phyloP scores from a whole-genome alignment of 78 protist species.

The Trichosphaerium sp. region DNA sequence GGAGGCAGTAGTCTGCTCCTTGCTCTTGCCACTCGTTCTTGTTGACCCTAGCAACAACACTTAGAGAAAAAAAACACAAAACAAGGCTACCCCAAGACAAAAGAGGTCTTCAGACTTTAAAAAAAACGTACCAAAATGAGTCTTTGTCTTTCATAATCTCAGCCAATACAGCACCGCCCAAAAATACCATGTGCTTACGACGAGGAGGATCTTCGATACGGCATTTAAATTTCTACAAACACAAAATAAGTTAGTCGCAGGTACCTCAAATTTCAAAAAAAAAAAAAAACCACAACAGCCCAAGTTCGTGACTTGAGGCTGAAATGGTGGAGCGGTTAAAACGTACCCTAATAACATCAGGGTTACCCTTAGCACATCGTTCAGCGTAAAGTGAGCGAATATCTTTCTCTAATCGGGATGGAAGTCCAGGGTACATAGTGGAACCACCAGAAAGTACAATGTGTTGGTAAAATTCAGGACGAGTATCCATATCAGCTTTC shows the following conservation, averaged over 20 bases:
- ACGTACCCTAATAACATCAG: constrained; percentile 1
- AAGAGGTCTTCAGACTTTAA: no score
- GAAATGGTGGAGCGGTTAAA: neutral
- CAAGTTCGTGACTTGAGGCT: neutral
- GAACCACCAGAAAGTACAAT: constrained; percentile 86
- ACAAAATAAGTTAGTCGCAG: neutral
- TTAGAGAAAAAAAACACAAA: no score
- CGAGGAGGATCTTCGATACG: constrained; percentile 96
- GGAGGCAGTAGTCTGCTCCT: no score
- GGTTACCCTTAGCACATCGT: constrained; percentile 72
- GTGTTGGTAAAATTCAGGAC: constrained; percentile 88
- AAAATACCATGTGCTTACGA: constrained; percentile 97
- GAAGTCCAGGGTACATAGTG: constrained; percentile 93
- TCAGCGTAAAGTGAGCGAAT: constrained; percentile 75
- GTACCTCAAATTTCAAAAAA: neutral
- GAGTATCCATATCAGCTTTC: constrained; percentile 83
- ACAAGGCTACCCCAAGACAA: no score
- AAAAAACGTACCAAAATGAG: constrained; percentile 87
- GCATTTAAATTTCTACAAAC: constrained; percentile 71
- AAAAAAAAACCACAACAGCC: neutral
- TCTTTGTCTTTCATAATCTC: constrained; percentile 82
- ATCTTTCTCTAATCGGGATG: constrained; percentile 90
- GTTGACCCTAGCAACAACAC: no score
- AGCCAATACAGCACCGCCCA: constrained; percentile 98
- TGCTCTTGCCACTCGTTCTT: no score